phyloP scores from a whole-genome alignment of 345 rosid species.

The Salix koriyanagi region DNA sequence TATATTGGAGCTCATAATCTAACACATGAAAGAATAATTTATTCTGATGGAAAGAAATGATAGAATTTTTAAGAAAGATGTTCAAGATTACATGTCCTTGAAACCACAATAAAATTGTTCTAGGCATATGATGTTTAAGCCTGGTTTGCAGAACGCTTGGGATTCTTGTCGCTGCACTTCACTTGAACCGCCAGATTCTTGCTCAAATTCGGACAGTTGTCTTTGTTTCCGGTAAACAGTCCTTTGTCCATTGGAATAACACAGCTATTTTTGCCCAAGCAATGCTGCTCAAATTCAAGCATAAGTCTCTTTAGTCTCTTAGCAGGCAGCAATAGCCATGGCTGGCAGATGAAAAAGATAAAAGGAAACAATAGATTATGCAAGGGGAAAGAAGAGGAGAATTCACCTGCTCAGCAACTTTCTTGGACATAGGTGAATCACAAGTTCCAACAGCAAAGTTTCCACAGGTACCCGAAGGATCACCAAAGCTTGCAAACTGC shows the following conservation, averaged over 20 bases:
- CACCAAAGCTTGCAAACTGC: constrained; percentile 81
- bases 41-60: background rate
- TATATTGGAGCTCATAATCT: background rate
- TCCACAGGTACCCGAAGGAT: constrained; percentile 72
- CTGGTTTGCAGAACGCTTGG: background rate
- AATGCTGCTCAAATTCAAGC: constrained; percentile 30
- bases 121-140: background rate
- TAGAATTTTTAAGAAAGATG: background rate
- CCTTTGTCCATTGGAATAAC: constrained; percentile 43
- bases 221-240: constrained; percentile 34
- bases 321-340: background rate
- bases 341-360: background rate
- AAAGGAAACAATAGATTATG: background rate
- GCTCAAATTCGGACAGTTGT: constrained; percentile 34
- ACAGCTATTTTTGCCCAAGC: constrained; percentile 62
- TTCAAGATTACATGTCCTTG: background rate
- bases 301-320: background rate
- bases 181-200: constrained; percentile 73
- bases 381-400: background rate
- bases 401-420: constrained; percentile 57
- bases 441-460: constrained; percentile 49
- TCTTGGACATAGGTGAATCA: constrained; percentile 42
- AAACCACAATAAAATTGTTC: background rate
- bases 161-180: constrained; percentile 36
- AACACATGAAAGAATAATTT: background rate